A percentile compares a stretch with the other conserved stretches of the same genome.
Evolutionary conservation across 768 basidiomycete genomes (phyloP).

Genomic region (Amyloporia xantha): DNA sequence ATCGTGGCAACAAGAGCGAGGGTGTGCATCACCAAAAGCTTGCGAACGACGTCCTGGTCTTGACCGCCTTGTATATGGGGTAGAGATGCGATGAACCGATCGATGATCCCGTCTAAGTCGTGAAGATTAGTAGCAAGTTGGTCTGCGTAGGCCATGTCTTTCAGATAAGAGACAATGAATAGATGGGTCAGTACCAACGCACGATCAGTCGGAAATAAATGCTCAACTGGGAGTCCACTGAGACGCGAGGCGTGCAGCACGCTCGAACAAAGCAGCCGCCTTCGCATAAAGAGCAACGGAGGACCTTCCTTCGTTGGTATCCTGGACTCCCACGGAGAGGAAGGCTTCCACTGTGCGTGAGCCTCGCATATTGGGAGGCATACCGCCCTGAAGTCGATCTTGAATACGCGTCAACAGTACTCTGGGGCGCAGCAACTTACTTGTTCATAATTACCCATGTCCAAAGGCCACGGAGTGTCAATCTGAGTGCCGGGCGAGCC

Average conservation of each 20-base stretch:
- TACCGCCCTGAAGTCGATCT: constrained; percentile 26
- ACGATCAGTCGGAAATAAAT: no score
- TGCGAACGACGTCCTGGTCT: constrained; percentile 20
- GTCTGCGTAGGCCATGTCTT: constrained; percentile 4
- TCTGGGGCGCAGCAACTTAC: constrained; percentile 16
- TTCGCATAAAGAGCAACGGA: constrained; percentile 41
- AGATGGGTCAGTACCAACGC: no score
- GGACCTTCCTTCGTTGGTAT: constrained; percentile 21
- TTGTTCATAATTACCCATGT: constrained; percentile 26
- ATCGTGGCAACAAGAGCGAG: constrained; percentile 44
- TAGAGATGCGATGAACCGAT: constrained; percentile 17
- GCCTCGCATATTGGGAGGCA: constrained; percentile 37
- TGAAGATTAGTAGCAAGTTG: constrained; percentile 12
- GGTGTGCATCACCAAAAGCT: constrained; percentile 40
- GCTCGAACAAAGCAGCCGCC: constrained; percentile 54
- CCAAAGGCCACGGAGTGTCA: constrained; percentile 34
- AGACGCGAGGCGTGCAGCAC: constrained; percentile 47
- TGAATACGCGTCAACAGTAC: constrained; percentile 34
- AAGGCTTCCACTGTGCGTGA: constrained; percentile 44
- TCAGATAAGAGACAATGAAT: background rate
- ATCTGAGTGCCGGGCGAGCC: constrained; percentile 32
- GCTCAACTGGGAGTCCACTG: constrained; percentile 27
- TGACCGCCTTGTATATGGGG: constrained; percentile 12
- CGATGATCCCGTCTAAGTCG: constrained; percentile 14
- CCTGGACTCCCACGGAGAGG: constrained; percentile 25